Percentiles rank a stretch among this genome's conserved stretches.
These are phyloP conservation scores for Cymbomonas tetramitiformis DNA, from an alignment of 139 green algal species.

Conservation along the genomic window DNA sequence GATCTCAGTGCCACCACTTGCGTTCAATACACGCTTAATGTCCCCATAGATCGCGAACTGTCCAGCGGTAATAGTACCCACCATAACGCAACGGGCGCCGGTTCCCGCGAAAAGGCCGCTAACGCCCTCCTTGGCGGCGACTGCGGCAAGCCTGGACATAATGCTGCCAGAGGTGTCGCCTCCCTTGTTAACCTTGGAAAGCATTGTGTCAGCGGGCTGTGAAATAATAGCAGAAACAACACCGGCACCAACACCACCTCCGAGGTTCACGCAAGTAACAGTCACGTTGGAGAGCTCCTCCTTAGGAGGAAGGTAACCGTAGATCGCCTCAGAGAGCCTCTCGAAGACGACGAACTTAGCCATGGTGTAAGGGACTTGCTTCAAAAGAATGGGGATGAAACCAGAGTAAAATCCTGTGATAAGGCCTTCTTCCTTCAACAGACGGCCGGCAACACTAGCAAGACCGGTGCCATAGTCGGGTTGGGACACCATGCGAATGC, in stretches of 20 bases:
- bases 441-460: conserved; percentile 21
- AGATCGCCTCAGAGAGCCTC: too few relatives aligned
- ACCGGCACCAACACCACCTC: conserved; percentile 32
- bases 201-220: conserved; percentile 37
- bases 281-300: too few relatives aligned
- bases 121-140: conserved; percentile 26
- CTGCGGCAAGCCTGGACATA: conserved; percentile 15
- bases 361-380: conserved; percentile 38
- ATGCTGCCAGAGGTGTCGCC: conserved; percentile 12
- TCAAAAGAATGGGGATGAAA: conserved; percentile 29
- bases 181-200: conserved; percentile 42
- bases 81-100: conserved; percentile 33
- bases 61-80: conserved; percentile 33
- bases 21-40: too few relatives aligned
- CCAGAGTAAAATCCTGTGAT: conserved; percentile 22
- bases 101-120: conserved; percentile 31
- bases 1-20: too few relatives aligned
- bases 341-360: conserved; percentile 41
- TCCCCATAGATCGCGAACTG: conserved; percentile 42
- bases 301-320: too few relatives aligned
- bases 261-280: conserved; percentile 31
- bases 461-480: conserved; percentile 29
- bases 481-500: conserved; percentile 37
- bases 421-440: conserved; percentile 27
- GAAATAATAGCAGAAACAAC: conserved; percentile 38